Conservation (phyloP, 2,329 filamentous ascomycete species). For the Xylariaceae sp. region DNA sequence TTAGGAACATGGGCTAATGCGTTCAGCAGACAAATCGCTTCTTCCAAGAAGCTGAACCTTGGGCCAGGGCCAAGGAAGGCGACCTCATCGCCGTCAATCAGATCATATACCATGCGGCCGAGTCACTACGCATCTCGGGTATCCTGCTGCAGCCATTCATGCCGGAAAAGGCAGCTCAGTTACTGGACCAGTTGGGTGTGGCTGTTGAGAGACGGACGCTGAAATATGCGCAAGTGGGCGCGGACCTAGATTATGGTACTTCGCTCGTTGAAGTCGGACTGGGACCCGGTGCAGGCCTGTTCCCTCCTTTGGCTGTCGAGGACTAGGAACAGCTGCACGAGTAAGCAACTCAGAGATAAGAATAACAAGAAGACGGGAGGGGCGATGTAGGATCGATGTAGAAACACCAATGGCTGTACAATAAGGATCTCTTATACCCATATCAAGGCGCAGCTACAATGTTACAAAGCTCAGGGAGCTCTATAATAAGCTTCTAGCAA, state of each 20-base stretch:
- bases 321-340: no score
- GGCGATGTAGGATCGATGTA: neutral
- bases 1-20: no score
- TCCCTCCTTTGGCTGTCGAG: conserved; percentile 46
- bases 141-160: conserved; percentile 92
- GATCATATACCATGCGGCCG: conserved; percentile 66
- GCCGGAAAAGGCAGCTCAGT: conserved; percentile 66
- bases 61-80: conserved; percentile 49
- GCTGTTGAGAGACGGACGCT: conserved; percentile 56
- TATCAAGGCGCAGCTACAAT: neutral
- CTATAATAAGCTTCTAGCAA: no score
- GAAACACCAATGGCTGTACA: no score
- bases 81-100: conserved; percentile 42
- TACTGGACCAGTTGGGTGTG: conserved; percentile 79
- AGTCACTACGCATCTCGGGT: conserved; percentile 72
- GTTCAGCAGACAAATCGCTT: no score
- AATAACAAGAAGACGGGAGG: conserved; percentile 20
- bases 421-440: no score
- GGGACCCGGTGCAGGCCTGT: conserved; percentile 40
- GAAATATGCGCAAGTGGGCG: conserved; percentile 55
- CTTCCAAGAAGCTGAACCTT: conserved; percentile 62
- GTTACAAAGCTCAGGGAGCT: no score
- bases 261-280: conserved; percentile 28
- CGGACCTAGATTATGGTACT: conserved; percentile 67
- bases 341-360: neutral